Evolutionary conservation across 768 basidiomycete species (phyloP).

Genomic region (Pleurotus eryngii): DNA sequence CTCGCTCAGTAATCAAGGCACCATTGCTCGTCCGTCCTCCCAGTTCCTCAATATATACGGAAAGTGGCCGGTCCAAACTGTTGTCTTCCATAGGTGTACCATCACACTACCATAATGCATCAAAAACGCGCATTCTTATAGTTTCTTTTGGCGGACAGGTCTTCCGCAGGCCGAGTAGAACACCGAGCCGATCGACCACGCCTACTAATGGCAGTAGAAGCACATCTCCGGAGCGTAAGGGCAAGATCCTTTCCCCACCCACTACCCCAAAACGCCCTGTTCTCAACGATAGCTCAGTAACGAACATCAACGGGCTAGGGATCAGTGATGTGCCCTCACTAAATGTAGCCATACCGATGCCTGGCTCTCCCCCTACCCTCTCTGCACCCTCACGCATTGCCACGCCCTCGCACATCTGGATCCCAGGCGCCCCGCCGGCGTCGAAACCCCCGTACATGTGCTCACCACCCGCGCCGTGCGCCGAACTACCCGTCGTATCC

Average conservation of each 20-base stretch:
- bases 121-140: constrained; percentile 57
- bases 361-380: not conserved
- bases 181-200: constrained; percentile 32
- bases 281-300: not conserved
- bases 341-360: not conserved
- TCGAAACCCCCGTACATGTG: constrained; percentile 30
- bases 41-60: constrained; percentile 45
- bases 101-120: constrained; percentile 38
- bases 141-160: constrained; percentile 83
- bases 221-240: constrained; percentile 11
- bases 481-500: constrained; percentile 17
- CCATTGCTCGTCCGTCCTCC: constrained; percentile 74
- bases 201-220: constrained; percentile 19
- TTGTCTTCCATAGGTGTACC: constrained; percentile 62
- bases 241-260: not conserved
- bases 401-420: constrained; percentile 51
- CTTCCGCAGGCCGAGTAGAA: constrained; percentile 52
- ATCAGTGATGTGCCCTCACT: constrained; percentile 6
- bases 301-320: constrained; percentile 3
- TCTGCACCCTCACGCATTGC: constrained; percentile 33
- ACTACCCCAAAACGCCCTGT: not conserved
- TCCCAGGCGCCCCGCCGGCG: constrained; percentile 57
- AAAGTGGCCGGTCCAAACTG: constrained; percentile 49
- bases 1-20: constrained; percentile 42
- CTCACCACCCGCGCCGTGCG: not conserved